Evolutionary conservation across 78 protist species (phyloP), one percentile per base, ranked within the genome.

Genomic region (Dictyostelium brefeldianum): DNA sequence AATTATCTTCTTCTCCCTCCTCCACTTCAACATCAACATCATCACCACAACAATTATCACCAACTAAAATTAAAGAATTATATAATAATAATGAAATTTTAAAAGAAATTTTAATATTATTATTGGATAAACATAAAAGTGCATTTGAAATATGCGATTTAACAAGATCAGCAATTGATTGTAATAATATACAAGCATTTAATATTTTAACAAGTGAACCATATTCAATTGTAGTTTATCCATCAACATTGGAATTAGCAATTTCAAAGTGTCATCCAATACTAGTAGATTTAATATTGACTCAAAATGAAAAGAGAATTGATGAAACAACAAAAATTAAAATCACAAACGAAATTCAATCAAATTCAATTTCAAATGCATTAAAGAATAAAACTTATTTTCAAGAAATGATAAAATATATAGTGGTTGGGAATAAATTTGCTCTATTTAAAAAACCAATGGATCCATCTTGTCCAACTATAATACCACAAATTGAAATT

Each of bases 141-240:
- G 43, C n/a, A 62, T 62, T 62, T 62, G 70, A 62, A 62, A 62
- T 25, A 22, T 14, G 27, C 22, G 70, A 62, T 62, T 14, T 62
- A 25, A 62, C 70, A n/a, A 62, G 27, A 17, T 29, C n/a, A 25
- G 70, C 70, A 25, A 62, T 62, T 22, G 10, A 29, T 11, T 25
- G 27, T 62, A 17, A 62, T 62, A 25, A 36, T 25, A 62, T 62
- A 11, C 20, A 62, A 25, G 70, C 70, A 62, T 25, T 62, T 12
- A 62, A 62, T 62, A 62, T 62, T 25, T 62, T 62, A 62, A 25
- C 27, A 62, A 62, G 27, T 62, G 70, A 62, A 25, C 70, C 70
- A 62, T 62, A 62, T 11, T 62, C 70, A 62, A 62, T 62, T 10
- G 4, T 25, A 10, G 70, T 62, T n/a, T 62, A 62, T 62, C 70